Base-by-base conservation (phyloP, 2,329 filamentous ascomycete species). In the Amesomyces nigricolor region DNA sequence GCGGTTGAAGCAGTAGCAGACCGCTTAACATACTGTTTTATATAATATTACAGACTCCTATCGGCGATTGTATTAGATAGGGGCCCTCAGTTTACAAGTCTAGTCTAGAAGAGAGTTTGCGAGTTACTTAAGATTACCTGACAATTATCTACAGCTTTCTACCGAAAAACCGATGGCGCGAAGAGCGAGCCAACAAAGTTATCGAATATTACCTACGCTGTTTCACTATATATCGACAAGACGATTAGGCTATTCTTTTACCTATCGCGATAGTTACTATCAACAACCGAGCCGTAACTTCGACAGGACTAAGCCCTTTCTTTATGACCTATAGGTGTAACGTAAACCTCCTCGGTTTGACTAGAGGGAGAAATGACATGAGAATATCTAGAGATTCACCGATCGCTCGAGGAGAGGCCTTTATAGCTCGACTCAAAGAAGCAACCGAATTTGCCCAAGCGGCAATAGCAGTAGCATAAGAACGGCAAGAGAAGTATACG, bases 151-250 rank as follows among this genome's bases (percentile, higher is more conserved):
- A 54, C 45, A n/a, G 39, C 45, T 2, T 47, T 42, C 45, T 13
- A 53, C 19, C 51, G 11, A 3, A 44, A 53, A 29, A 53, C 51
- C 5, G 44, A 53, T 37, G 44, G 51, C 4, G 51, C 37, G 6
- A 53, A 16, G 51, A 53, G 30, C 43, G 51, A 5, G n/a, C 14
- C 1, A 53, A 53, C n/a, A 32, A 53, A 16, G 51, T 30, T 4
- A 0, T 53, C 2, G 44, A 53, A 13, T 11, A 53, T 7, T 53
- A 53, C 44, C 45, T 53, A 5, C 37, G 51, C 16, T 53, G 11
- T 37, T 53, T 42, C 8, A 48, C 44, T 1, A 53, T 37, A 1
- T 53, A 47, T 9, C 43, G 26, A 26, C 51, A 53, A 26, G 29
- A 53, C 16, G 38, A 53, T 26, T 53, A 10, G 51, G 44, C 37